Percentiles rank a stretch among this genome's conserved stretches.
Conservation (phyloP, 371 early-diverging fungal species). For the Rhizopus arrhizus region DNA sequence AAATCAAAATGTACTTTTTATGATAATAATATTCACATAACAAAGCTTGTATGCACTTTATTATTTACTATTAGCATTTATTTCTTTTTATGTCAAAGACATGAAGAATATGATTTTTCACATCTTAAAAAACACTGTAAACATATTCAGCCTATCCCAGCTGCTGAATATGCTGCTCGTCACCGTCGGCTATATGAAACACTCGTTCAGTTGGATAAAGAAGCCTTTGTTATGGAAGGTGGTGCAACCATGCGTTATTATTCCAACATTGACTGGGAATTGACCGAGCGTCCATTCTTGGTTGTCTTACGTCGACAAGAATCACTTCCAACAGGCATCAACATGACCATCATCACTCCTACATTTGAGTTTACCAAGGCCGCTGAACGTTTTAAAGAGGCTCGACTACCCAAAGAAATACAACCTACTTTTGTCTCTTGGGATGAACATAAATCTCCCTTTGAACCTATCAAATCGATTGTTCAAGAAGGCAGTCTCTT, state of each 20-base stretch:
- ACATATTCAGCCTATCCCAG: conserved; percentile 42
- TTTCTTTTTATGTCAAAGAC: no score
- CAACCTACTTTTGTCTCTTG: conserved; percentile 35
- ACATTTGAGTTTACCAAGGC: conserved; percentile 63
- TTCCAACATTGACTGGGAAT: conserved; percentile 55
- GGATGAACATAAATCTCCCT: conserved; percentile 58
- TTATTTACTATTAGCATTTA: no score
- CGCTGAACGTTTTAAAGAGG: conserved; percentile 26
- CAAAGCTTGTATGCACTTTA: no score
- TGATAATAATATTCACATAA: no score
- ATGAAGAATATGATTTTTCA: conserved; percentile 12
- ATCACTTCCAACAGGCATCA: conserved; percentile 30
- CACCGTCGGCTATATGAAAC: conserved; percentile 44
- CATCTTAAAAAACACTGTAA: conserved; percentile 47
- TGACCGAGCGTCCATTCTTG: conserved; percentile 59
- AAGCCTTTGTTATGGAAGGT: conserved; percentile 56
- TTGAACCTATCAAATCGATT: conserved; percentile 36
- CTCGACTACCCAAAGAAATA: conserved; percentile 33
- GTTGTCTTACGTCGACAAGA: conserved; percentile 41
- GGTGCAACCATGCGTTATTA: conserved; percentile 58
- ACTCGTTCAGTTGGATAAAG: conserved; percentile 33
- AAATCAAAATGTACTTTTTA: no score
- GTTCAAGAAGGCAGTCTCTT: conserved; percentile 31
- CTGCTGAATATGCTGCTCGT: conserved; percentile 49
- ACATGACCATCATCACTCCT: conserved; percentile 52